Evolutionary conservation across 2,329 filamentous ascomycete genomes (phyloP), one percentile per base, ranked within the genome.

Genomic region (Phaeosphaeria sp.): DNA sequence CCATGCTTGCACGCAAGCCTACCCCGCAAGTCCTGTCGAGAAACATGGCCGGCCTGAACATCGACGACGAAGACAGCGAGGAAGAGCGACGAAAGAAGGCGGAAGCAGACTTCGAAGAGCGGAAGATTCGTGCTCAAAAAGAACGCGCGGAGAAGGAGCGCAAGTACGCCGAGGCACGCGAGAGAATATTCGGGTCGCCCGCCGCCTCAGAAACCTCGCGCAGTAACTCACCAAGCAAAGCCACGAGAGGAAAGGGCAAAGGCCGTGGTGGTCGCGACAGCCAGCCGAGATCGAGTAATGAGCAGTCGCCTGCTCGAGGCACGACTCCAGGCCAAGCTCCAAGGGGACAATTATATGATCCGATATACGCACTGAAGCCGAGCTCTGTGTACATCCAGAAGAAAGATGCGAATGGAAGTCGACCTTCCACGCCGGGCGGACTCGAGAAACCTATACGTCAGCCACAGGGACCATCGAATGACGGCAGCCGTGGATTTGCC

Each of bases 141-240:
- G 92, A 96, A 67, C 86, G 88, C 9, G 93, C 96, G 72, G 93
- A 96, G 79, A 97, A 95, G 80, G 91, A 96, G 80, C 88, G 88
- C 55, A 90, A 91, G 59, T 97, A 97, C 74, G 91, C 96, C 60
- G 93, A 97, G 79, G 91, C 89, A 6, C 86, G 94, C 27, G 92
- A 94, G 68, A 90, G 93, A 74, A 89, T 97, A 54, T 94, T 97
- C 76, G 93, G 93, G 20, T 87, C 86, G 21, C 75, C 76, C 30
- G 67, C 69, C 13, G 61, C 77, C 18, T 71, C 75, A 27, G 77
- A 71, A 54, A 71, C 66, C 57, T 77, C 73, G 36, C 69, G 71
- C 47, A 74, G 71, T 25, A 73, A 75, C 18, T 77, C 75, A 36
- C 73, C 74, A 1, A 72, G 60, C 59, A 73, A 72, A 55, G 53